phyloP scores from a whole-genome alignment of 345 rosid genomes.

The Corchorus capsularis region DNA sequence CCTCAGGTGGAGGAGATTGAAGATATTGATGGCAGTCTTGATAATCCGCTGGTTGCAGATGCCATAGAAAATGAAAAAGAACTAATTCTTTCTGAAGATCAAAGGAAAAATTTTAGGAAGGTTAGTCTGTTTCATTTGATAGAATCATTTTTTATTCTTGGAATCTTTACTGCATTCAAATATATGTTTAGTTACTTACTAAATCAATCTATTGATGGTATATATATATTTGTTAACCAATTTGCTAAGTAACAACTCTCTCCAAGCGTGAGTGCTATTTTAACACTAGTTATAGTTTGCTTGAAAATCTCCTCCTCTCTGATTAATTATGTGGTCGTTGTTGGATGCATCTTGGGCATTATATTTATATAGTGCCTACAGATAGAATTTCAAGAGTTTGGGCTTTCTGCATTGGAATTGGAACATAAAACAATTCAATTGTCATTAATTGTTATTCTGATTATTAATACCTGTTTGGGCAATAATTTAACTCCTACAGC shows the following conservation, averaged over 20 bases:
- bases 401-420: background rate
- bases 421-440: no score
- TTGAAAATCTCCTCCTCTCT: background rate
- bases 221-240: constrained; percentile 1
- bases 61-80: constrained; percentile 86
- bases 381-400: constrained; percentile 2
- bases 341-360: background rate
- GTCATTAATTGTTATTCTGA: background rate
- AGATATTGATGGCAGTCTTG: constrained; percentile 66
- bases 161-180: background rate
- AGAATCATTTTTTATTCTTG: background rate
- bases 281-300: background rate
- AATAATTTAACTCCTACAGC: constrained; percentile 11
- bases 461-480: constrained; percentile 1
- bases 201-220: constrained; percentile 25
- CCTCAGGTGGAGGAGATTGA: constrained; percentile 96
- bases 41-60: constrained; percentile 79
- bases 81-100: constrained; percentile 77
- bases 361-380: background rate
- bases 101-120: constrained; percentile 72
- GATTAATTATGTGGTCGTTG: constrained; percentile 7
- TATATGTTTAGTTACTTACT: constrained; percentile 15
- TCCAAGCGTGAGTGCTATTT: background rate
- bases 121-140: constrained; percentile 38
- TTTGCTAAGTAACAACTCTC: background rate